A percentile compares a stretch with the other conserved stretches of the same genome.
Conservation (phyloP, 768 basidiomycete species). For the Suillus hirtellus region DNA sequence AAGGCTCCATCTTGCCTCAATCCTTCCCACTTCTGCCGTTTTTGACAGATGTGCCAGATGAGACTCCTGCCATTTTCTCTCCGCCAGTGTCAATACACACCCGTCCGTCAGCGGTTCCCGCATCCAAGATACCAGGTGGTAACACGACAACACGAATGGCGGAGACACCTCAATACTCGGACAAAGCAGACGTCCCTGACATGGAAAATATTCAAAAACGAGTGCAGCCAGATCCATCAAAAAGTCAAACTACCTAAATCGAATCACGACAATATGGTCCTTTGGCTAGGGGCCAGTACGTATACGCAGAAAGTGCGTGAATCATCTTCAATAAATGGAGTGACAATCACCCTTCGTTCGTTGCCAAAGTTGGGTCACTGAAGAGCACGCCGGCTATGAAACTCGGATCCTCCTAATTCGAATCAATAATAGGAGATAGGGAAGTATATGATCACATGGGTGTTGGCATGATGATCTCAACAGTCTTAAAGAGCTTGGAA, state of each 20-base stretch:
- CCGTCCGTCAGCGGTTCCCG: slow-evolving; percentile 73
- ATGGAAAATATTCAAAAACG: slow-evolving; percentile 1
- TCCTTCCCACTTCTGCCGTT: slow-evolving; percentile 31
- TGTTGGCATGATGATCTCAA: too few species aligned
- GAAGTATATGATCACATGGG: too few species aligned
- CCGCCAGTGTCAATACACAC: slow-evolving; percentile 70
- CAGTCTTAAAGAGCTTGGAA: too few species aligned
- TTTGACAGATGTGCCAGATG: slow-evolving; percentile 32
- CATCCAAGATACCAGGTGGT: slow-evolving; percentile 59
- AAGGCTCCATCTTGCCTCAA: slow-evolving; percentile 33
- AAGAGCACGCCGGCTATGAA: too few species aligned
- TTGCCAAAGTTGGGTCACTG: too few species aligned
- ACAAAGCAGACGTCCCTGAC: slow-evolving; percentile 37
- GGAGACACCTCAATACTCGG: slow-evolving; percentile 56
- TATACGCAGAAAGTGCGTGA: too few species aligned
- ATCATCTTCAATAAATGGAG: too few species aligned
- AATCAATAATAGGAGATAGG: too few species aligned
- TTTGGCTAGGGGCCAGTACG: slow-evolving; percentile 33
- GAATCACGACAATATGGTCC: slow-evolving; percentile 55
- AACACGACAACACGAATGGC: slow-evolving; percentile 74
- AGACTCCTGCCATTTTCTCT: slow-evolving; percentile 42
- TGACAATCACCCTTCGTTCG: too few species aligned
- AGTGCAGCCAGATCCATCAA: not conserved
- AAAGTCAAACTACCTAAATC: slow-evolving; percentile 49
- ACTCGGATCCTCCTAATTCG: too few species aligned